Evolutionary conservation across 306 rosid species (phyloP).

Genomic region (Prunus salicina): DNA sequence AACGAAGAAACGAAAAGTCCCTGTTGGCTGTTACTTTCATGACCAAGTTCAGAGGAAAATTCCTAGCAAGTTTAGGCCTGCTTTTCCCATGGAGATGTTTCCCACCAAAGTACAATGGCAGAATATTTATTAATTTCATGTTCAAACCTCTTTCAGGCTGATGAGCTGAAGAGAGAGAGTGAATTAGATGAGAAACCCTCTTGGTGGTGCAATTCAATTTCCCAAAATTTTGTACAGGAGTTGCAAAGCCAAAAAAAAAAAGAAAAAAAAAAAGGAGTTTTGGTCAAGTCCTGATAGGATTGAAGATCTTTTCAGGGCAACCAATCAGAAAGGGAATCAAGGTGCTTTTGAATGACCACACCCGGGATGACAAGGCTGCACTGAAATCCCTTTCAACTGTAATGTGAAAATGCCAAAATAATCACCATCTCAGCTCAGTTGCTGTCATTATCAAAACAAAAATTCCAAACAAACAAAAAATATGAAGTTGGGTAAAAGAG

Average conservation of each 20-base stretch:
- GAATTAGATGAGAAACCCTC: too few relatives aligned
- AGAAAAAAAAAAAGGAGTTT: too few relatives aligned
- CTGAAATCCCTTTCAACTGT: background rate
- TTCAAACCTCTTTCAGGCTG: background rate
- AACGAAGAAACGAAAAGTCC: slow-evolving; percentile 1
- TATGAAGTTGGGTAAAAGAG: background rate
- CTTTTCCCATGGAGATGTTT: background rate
- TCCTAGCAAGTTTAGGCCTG: background rate
- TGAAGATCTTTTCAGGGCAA: background rate
- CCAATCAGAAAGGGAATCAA: background rate
- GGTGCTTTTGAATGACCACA: background rate
- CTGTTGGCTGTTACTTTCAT: background rate
- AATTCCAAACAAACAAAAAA: background rate
- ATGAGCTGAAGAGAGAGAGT: too few relatives aligned
- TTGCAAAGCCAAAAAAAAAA: too few relatives aligned
- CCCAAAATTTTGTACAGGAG: too few relatives aligned
- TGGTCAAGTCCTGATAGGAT: background rate
- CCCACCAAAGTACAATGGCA: background rate
- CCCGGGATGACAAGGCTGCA: background rate
- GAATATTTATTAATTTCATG: background rate
- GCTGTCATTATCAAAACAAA: background rate
- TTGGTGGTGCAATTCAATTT: too few relatives aligned
- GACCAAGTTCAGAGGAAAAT: background rate
- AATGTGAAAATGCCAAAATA: background rate
- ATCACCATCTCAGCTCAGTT: background rate